Conservation (phyloP, 192 early-diverging fungal genomes). For the Endogone sp. region DNA sequence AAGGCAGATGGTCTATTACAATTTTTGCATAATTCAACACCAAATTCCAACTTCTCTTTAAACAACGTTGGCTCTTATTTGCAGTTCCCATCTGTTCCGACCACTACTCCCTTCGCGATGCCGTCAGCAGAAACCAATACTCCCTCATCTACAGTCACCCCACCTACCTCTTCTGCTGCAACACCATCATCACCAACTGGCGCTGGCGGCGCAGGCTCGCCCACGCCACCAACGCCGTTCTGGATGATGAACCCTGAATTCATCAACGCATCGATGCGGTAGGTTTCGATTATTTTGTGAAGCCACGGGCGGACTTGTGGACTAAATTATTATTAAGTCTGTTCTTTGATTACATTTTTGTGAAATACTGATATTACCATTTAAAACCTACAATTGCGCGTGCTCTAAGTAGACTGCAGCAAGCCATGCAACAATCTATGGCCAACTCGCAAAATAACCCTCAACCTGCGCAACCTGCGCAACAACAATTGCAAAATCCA, state of each 20-base stretch:
- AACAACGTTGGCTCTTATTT: not conserved
- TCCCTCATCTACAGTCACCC: slow-evolving; percentile 4
- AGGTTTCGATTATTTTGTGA: too few species aligned
- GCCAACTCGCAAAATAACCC: not conserved
- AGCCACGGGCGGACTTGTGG: too few species aligned
- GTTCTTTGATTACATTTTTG: too few species aligned
- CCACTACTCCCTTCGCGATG: not conserved
- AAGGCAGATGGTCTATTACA: too few species aligned
- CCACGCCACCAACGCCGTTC: slow-evolving; percentile 9
- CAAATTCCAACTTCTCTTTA: not conserved
- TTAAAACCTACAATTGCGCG: too few species aligned
- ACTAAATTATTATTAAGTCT: too few species aligned
- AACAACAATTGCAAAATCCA: slow-evolving; percentile 13
- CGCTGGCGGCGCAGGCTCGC: not conserved
- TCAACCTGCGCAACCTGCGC: not conserved
- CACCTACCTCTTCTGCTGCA: slow-evolving; percentile 19
- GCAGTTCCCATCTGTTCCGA: not conserved
- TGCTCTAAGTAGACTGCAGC: not conserved
- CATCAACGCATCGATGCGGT: slow-evolving; percentile 1
- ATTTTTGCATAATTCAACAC: too few species aligned
- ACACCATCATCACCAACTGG: not conserved
- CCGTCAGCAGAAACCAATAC: slow-evolving; percentile 4
- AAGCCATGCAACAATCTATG: not conserved
- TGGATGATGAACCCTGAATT: slow-evolving; percentile 33
- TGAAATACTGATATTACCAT: not conserved